Percentiles rank a stretch among this genome's conserved stretches.
Conservation (phyloP, 2,329 filamentous ascomycete species). For the Canariomyces notabilis region DNA sequence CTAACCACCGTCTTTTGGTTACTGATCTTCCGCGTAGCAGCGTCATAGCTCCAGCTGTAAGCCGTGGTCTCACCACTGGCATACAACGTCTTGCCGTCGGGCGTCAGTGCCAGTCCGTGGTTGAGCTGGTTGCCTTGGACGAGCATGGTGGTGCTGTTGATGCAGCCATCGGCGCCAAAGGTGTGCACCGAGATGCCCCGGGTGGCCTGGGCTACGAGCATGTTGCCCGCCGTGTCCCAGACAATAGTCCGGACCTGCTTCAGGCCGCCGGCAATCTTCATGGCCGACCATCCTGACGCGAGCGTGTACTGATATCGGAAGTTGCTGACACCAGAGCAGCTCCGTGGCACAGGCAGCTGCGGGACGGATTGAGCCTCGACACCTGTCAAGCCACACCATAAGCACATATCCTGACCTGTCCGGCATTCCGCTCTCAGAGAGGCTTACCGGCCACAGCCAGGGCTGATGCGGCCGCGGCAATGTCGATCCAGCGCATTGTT, state of each 20-base stretch:
- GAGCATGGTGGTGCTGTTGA: conserved; percentile 35
- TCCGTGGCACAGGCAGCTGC: conserved; percentile 31
- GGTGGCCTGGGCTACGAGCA: conserved; percentile 35
- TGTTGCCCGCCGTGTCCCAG: conserved; percentile 34
- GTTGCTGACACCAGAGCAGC: conserved; percentile 32
- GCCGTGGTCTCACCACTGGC: conserved; percentile 38
- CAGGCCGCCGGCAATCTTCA: conserved; percentile 37
- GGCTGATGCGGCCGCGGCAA: conserved; percentile 12
- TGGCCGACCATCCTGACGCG: conserved; percentile 34
- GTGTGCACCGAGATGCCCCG: conserved; percentile 37
- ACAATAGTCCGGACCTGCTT: conserved; percentile 33
- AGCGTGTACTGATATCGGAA: conserved; percentile 31
- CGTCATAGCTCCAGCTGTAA: conserved; percentile 55
- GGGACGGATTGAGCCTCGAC: conserved; percentile 15
- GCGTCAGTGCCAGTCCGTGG: conserved; percentile 37
- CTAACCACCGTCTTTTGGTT: conserved; percentile 37
- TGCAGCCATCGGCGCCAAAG: conserved; percentile 37
- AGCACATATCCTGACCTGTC: background rate
- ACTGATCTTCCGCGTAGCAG: conserved; percentile 40
- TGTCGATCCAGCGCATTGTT: conserved; percentile 20
- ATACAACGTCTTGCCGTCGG: conserved; percentile 36
- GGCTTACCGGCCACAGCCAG: conserved; percentile 18
- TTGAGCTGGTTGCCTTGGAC: conserved; percentile 35
- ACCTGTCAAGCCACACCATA: conserved; percentile 7
- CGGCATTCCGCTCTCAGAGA: background rate